phyloP scores from a whole-genome alignment of 1,139 yeast genomes.

The Yamadazyma triangularis region DNA sequence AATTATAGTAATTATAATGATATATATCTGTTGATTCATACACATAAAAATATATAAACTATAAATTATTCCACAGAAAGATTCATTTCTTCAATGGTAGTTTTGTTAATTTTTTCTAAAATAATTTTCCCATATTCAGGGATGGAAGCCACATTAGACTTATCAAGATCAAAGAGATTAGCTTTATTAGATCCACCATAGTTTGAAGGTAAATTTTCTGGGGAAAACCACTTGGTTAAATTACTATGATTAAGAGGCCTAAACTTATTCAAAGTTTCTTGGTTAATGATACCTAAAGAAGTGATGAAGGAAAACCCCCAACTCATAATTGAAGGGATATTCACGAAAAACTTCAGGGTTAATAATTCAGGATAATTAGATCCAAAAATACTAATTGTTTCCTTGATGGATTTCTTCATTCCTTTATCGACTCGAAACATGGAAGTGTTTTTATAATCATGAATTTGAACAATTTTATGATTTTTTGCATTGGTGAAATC shows the following conservation, averaged over 20 bases:
- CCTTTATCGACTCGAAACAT: conserved; percentile 67
- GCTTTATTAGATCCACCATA: conserved; percentile 45
- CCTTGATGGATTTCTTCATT: conserved; percentile 65
- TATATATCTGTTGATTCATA: no score
- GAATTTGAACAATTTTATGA: conserved; percentile 72
- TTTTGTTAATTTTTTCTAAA: conserved; percentile 16
- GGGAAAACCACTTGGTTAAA: conserved; percentile 47
- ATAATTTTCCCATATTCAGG: conserved; percentile 29
- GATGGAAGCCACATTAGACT: conserved; percentile 12
- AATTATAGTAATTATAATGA: no score
- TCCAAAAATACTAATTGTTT: conserved; percentile 66
- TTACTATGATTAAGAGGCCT: conserved; percentile 63
- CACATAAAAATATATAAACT: no score
- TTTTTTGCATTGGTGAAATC: conserved; percentile 50
- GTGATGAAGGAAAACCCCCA: conserved; percentile 73
- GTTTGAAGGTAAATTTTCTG: conserved; percentile 44
- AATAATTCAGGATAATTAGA: conserved; percentile 80
- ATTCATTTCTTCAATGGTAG: conserved; percentile 7
- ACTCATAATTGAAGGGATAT: conserved; percentile 70
- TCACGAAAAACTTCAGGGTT: conserved; percentile 69
- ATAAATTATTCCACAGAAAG: conserved; percentile 11
- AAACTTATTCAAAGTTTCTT: conserved; percentile 70
- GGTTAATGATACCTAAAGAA: conserved; percentile 51
- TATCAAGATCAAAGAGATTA: conserved; percentile 24
- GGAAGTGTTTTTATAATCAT: conserved; percentile 80